A percentile compares a stretch with the other conserved stretches of the same genome.
These are phyloP conservation scores for Novymonas esmeraldas DNA, from an alignment of 208 protist genomes.

Conservation along the genomic window DNA sequence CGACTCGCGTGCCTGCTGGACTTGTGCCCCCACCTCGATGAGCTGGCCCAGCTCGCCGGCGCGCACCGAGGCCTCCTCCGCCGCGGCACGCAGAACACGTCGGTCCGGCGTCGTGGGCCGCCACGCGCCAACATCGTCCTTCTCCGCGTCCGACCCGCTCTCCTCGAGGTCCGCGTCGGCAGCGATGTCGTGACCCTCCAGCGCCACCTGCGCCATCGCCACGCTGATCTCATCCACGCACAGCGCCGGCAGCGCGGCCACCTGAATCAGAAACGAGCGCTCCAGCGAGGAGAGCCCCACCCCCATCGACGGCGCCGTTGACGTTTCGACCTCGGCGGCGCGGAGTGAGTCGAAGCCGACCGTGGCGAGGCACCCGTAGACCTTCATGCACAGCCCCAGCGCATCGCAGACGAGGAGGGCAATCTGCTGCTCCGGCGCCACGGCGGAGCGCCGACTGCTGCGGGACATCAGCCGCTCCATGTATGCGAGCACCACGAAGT, in stretches of 20 bases:
- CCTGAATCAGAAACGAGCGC: slow-evolving; percentile 57
- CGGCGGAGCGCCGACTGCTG: slow-evolving; percentile 1
- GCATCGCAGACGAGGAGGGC: slow-evolving; percentile 30
- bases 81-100: slow-evolving; percentile 35
- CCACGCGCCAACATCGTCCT: slow-evolving; percentile 14
- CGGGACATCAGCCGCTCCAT: slow-evolving; percentile 23
- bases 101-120: slow-evolving; percentile 58
- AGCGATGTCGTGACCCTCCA: slow-evolving; percentile 14
- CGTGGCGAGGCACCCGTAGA: slow-evolving; percentile 68
- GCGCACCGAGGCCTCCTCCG: slow-evolving; percentile 37
- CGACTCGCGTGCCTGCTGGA: slow-evolving; percentile 34
- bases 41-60: slow-evolving; percentile 52
- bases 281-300: slow-evolving; percentile 54
- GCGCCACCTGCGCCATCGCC: slow-evolving; percentile 63
- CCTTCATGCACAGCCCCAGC: slow-evolving; percentile 60
- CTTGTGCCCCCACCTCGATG: slow-evolving; percentile 38
- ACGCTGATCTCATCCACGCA: slow-evolving; percentile 78
- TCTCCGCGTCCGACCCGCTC: slow-evolving; percentile 1
- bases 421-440: slow-evolving; percentile 27
- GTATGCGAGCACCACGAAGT: slow-evolving; percentile 22
- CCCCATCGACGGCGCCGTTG: slow-evolving; percentile 15
- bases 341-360: slow-evolving; percentile 47
- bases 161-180: slow-evolving; percentile 4
- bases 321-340: slow-evolving; percentile 12
- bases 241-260: slow-evolving; percentile 71